Base-by-base conservation (phyloP, 805 yeast genomes). In the Blastobotrys chiropterorum region DNA sequence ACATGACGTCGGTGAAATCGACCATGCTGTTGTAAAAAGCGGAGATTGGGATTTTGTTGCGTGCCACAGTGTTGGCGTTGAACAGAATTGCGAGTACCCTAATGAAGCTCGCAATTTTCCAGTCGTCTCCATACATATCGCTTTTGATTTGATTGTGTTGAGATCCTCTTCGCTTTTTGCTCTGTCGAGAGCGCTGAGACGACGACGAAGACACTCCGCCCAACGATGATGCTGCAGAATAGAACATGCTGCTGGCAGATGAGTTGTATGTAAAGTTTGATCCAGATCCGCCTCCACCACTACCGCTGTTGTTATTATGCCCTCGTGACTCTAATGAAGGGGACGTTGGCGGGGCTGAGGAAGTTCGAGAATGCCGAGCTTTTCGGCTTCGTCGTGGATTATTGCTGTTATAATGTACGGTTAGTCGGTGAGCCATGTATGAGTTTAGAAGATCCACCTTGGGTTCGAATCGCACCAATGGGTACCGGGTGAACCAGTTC, bases 41-140 rank as follows among this genome's bases (percentile, higher is more conserved):
- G 5, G 81, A 75, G 22, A 67, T 63, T 2, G 72, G 67, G 2
- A 73, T 59, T 45, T 66, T 64, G 38, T 61, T 59, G 11, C 58
- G 62, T 5, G 67, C 59, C 17, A 54, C 53, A 13, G 47, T 49
- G 56, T 83, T 84, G 0, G 87, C 84, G 43, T 69, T 67, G 61
- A 78, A 78, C 22, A 85, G 75, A 14, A 80, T 62, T 0, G 81
- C 74, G 58, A 86, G 67, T 1, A 83, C 70, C 22, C 78, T 71
- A 1, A 86, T 81, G 0, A 90, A 88, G 0, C 88, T 75, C 49
- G 76, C 72, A 34, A 90, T 70, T 56, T 85, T 90, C 96, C 97
- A 92, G 62, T 87, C 90, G 54, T 78, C 76, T 0, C 86, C 83
- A 65, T 90, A 90, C 58, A 80, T 81, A 41, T 77, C 77, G 3